A percentile compares a stretch with the other conserved stretches of the same genome.
phyloP scores from a whole-genome alignment of 2,329 filamentous ascomycete species.

The Hirsutella minnesotensis region DNA sequence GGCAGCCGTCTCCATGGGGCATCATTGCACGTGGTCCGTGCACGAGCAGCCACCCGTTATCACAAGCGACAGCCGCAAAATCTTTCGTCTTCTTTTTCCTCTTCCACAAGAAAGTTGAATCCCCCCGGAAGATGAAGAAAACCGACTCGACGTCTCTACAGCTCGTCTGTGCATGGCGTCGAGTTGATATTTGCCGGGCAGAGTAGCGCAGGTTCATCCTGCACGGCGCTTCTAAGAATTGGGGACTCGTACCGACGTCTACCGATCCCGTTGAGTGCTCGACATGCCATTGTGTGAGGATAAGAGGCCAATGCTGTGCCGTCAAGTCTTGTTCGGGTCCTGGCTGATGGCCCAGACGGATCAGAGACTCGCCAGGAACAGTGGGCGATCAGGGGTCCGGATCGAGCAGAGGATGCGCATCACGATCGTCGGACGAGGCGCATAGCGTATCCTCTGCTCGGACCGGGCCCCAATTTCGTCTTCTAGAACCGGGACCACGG shows the following conservation, averaged over 20 bases:
- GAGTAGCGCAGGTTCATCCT: conserved; percentile 30
- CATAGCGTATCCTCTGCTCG: too few relatives aligned
- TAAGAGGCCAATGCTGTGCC: not conserved
- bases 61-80: not conserved
- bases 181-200: conserved; percentile 49
- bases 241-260: conserved; percentile 42
- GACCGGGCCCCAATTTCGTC: too few relatives aligned
- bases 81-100: conserved; percentile 7
- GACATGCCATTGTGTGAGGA: conserved; percentile 28
- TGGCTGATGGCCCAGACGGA: too few relatives aligned
- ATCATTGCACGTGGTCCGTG: conserved; percentile 14
- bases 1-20: too few relatives aligned
- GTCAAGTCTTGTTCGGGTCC: not conserved
- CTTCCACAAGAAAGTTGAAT: conserved; percentile 43
- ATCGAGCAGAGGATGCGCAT: too few relatives aligned
- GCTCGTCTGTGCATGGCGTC: conserved; percentile 24
- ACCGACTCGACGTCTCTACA: conserved; percentile 35
- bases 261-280: conserved; percentile 54
- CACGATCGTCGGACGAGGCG: too few relatives aligned
- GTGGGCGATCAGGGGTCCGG: too few relatives aligned
- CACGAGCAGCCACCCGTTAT: conserved; percentile 4
- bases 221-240: conserved; percentile 53
- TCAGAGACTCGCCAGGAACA: too few relatives aligned
- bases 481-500: too few relatives aligned
- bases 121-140: conserved; percentile 40